Evolutionary conservation across 2,329 filamentous ascomycete genomes (phyloP), one percentile per base, ranked within the genome.

Genomic region (Penicillium sp.): DNA sequence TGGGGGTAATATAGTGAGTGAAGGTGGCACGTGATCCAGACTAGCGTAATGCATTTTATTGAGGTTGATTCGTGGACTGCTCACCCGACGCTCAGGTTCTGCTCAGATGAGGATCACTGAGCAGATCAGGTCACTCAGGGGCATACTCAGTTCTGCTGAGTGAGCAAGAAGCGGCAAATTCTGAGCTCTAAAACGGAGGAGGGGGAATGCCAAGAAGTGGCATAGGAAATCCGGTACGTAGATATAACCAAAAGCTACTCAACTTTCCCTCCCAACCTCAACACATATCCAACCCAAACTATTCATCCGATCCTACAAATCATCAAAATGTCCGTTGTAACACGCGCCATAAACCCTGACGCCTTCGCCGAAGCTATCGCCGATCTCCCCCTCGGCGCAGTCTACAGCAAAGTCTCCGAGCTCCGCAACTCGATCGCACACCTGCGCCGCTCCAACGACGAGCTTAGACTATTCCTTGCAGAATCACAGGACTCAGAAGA

Each of bases 371-470:
- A 77, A 59, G 85, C 85, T 20, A 79, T 88, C 61, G 73, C 78
- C 64, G 78, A 81, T 54, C 81, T 88, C 7, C 80, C 84, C 9
- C 72, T 86, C 60, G 79, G 82, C 56, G 77, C 81, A 20, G 74
- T 88, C 26, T 83, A 86, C 73, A 75, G 78, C 67, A 87, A 87
- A 76, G 81, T 81, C 54, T 77, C 80, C 54, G 85, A 88, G 65
- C 76, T 88, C 9, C 75, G 75, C 42, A 87, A 87, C 73, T 82
- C 78, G 55, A 82, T 86, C 64, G 68, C 74, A 2, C 85, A 87
- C 63, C 80, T 88, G 26, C 73, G 78, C 43, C 75, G 75, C 46
- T 85, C 81, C 12, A 87, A 87, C 67, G 69, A 71, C 40, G 80
- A 86, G 63, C 77, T 87, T 49, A 73, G 79, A 47, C 74, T 78